These are phyloP conservation scores for Trichoderma sp. DNA, from an alignment of 2,329 filamentous ascomycete genomes.

Conservation along the genomic window DNA sequence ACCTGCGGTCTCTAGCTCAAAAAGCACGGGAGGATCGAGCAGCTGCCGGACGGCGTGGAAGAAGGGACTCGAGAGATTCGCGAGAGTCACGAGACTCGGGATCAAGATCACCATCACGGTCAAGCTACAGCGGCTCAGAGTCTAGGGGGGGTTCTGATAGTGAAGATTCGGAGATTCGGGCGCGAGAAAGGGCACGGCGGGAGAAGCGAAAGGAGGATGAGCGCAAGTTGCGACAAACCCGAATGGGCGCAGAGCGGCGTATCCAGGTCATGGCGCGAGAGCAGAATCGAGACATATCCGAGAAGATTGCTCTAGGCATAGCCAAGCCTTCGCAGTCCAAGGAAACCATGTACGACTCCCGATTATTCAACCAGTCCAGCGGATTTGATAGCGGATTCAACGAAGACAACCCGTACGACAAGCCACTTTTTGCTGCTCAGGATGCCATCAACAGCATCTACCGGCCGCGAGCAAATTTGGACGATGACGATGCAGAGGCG, in stretches of 20 bases:
- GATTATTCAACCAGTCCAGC: conserved; percentile 89
- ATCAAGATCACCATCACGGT: conserved; percentile 37
- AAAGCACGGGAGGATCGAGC: conserved; percentile 83
- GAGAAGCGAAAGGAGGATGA: conserved; percentile 81
- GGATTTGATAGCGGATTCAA: conserved; percentile 93
- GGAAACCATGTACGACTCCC: conserved; percentile 95
- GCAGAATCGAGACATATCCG: conserved; percentile 93
- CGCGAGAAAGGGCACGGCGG: conserved; percentile 71
- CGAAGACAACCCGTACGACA: conserved; percentile 96
- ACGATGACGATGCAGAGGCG: conserved; percentile 73
- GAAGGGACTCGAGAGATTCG: conserved; percentile 32
- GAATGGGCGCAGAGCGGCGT: conserved; percentile 90
- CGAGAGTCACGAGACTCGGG: conserved; percentile 35
- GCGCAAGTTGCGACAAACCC: conserved; percentile 83
- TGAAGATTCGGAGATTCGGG: conserved; percentile 68
- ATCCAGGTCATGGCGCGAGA: conserved; percentile 92
- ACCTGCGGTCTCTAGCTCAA: conserved; percentile 80
- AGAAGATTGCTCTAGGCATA: conserved; percentile 90
- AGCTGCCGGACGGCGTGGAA: conserved; percentile 45
- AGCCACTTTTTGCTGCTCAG: conserved; percentile 92
- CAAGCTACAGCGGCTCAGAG: conserved; percentile 52
- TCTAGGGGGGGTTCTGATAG: conserved; percentile 46
- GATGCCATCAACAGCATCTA: conserved; percentile 96
- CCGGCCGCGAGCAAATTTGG: conserved; percentile 70
- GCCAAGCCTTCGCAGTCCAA: conserved; percentile 91